Percentiles rank a stretch among this genome's conserved stretches.
These are phyloP conservation scores for Dryas integrifolia DNA, from an alignment of 331 rosid genomes.

Conservation along the genomic window DNA sequence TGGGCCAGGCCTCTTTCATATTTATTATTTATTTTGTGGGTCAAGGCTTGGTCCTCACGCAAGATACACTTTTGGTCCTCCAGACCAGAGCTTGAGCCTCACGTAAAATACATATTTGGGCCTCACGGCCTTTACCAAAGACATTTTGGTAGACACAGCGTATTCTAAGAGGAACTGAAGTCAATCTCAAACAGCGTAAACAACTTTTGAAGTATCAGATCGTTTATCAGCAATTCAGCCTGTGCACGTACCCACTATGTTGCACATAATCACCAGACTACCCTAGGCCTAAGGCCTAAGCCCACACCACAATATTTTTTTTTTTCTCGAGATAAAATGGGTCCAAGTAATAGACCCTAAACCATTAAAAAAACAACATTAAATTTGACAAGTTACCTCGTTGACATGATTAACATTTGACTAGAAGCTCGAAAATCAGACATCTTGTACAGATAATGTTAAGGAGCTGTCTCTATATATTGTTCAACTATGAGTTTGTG, in stretches of 20 bases:
- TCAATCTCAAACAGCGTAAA: neutral
- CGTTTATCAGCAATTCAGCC: too few species aligned
- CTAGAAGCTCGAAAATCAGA: conserved; percentile 8
- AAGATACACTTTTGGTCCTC: neutral
- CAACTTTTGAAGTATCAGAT: too few species aligned
- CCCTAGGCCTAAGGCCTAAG: too few species aligned
- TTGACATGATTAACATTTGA: conserved; percentile 19
- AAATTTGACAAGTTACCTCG: conserved; percentile 5
- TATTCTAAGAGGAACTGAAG: neutral
- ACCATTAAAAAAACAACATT: neutral
- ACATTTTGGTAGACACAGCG: neutral
- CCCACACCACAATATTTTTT: neutral
- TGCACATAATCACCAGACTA: too few species aligned
- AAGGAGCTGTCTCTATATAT: conserved; percentile 14
- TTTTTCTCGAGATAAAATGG: neutral
- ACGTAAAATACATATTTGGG: neutral
- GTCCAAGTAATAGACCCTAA: neutral
- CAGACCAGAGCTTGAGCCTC: neutral
- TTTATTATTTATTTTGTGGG: neutral
- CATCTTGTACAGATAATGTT: neutral
- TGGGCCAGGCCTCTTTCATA: too few species aligned
- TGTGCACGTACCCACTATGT: too few species aligned
- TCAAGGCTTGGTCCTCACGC: neutral
- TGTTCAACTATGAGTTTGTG: neutral
- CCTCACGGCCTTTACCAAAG: neutral